Percentiles rank a stretch among this genome's conserved stretches.
Evolutionary conservation across 208 protist species (phyloP).

Genomic region (Trypanosoma rangeli): DNA sequence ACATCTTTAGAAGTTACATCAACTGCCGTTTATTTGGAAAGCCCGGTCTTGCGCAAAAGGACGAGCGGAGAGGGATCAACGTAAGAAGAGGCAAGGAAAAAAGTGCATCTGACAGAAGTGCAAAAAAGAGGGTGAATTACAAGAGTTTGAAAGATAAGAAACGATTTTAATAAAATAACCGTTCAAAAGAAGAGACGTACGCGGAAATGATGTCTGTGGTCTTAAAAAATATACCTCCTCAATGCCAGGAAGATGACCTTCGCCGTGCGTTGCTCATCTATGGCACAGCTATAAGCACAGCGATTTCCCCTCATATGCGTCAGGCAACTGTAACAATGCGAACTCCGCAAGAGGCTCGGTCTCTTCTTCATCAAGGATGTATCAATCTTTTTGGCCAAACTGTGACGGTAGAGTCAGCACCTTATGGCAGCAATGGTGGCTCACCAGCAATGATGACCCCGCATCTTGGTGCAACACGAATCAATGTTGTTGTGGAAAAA

Average conservation of each 20-base stretch:
- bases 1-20: not conserved
- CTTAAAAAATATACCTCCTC: constrained; percentile 64
- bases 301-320: constrained; percentile 40
- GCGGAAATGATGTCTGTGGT: constrained; percentile 33
- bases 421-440: constrained; percentile 11
- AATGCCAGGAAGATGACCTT: constrained; percentile 74
- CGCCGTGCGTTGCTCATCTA: constrained; percentile 77
- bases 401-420: constrained; percentile 50
- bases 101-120: not conserved
- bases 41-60: not conserved
- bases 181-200: not conserved
- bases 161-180: not conserved
- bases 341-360: constrained; percentile 66
- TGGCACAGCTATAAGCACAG: constrained; percentile 58
- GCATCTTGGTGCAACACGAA: constrained; percentile 28
- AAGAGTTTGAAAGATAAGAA: not conserved
- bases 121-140: not conserved
- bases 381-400: constrained; percentile 74
- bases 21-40: not conserved
- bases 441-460: constrained; percentile 11
- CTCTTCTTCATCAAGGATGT: constrained; percentile 52
- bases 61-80: not conserved
- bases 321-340: constrained; percentile 83
- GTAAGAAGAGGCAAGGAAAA: not conserved
- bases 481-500: constrained; percentile 78